These are phyloP conservation scores for Russula olivacea DNA, from an alignment of 768 basidiomycete species.

Conservation along the genomic window DNA sequence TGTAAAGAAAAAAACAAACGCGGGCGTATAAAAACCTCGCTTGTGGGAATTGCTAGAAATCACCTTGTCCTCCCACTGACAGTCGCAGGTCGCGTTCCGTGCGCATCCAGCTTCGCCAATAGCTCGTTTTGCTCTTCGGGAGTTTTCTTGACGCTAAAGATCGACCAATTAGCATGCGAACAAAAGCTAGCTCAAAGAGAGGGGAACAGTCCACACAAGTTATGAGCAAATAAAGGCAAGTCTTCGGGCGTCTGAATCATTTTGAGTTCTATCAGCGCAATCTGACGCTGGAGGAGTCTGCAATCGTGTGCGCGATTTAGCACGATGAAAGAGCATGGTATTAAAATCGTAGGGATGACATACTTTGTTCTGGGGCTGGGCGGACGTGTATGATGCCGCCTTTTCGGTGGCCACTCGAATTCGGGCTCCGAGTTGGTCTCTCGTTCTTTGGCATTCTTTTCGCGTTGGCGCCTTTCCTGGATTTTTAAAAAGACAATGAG, in stretches of 20 bases:
- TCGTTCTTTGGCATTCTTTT: conserved; percentile 26
- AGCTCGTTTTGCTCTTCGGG: conserved; percentile 28
- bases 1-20: background rate
- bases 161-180: background rate
- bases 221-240: conserved; percentile 51
- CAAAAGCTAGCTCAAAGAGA: background rate
- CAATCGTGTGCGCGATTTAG: background rate
- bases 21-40: background rate
- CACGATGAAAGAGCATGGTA: background rate
- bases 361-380: conserved; percentile 49
- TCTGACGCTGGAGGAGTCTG: conserved; percentile 51
- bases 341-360: background rate
- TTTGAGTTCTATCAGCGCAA: conserved; percentile 57
- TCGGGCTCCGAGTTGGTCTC: conserved; percentile 30
- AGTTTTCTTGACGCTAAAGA: conserved; percentile 25
- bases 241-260: conserved; percentile 50
- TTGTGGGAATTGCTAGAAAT: background rate
- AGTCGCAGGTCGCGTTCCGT: background rate
- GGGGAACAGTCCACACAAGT: conserved; percentile 50
- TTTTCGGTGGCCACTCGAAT: conserved; percentile 58
- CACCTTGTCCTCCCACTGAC: background rate
- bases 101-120: conserved; percentile 27
- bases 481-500: background rate
- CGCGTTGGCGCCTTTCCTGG: conserved; percentile 28
- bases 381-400: conserved; percentile 49